Evolutionary conservation across 2,329 filamentous ascomycete genomes (phyloP).

Genomic region (Monilinia fructicola): DNA sequence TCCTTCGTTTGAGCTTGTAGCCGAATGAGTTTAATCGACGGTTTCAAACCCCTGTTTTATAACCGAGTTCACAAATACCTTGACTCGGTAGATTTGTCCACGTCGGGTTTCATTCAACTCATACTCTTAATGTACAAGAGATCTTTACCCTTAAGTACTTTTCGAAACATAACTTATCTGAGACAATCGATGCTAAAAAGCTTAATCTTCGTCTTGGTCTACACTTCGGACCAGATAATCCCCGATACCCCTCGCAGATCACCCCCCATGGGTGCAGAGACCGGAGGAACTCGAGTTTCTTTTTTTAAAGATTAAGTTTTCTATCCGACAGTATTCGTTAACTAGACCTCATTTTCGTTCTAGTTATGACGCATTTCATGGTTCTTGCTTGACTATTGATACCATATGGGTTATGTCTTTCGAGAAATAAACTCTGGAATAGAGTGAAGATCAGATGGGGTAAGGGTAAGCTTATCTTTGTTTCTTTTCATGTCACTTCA

Average conservation of each 20-base stretch:
- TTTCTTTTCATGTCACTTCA: slow-evolving; percentile 24
- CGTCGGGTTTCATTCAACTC: neutral
- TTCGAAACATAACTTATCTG: neutral
- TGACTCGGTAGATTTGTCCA: slow-evolving; percentile 22
- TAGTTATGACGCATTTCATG: slow-evolving; percentile 3
- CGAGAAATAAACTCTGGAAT: neutral
- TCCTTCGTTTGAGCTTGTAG: slow-evolving; percentile 26
- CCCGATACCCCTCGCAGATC: neutral
- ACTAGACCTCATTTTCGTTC: neutral
- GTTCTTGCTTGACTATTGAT: neutral
- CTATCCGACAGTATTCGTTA: neutral
- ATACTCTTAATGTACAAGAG: neutral
- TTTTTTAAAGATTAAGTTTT: neutral
- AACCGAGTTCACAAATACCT: slow-evolving; percentile 11
- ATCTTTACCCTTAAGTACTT: neutral
- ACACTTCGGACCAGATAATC: neutral
- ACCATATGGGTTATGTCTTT: neutral
- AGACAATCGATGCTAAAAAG: slow-evolving; percentile 8
- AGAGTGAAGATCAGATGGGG: slow-evolving; percentile 35
- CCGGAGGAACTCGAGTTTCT: neutral
- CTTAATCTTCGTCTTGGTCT: neutral
- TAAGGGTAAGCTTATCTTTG: slow-evolving; percentile 29
- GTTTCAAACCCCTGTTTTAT: slow-evolving; percentile 24
- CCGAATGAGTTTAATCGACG: slow-evolving; percentile 33
- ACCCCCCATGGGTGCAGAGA: neutral